These are phyloP conservation scores for Trichophyton mentagrophytes DNA, from an alignment of 2,329 filamentous ascomycete species.

Conservation along the genomic window DNA sequence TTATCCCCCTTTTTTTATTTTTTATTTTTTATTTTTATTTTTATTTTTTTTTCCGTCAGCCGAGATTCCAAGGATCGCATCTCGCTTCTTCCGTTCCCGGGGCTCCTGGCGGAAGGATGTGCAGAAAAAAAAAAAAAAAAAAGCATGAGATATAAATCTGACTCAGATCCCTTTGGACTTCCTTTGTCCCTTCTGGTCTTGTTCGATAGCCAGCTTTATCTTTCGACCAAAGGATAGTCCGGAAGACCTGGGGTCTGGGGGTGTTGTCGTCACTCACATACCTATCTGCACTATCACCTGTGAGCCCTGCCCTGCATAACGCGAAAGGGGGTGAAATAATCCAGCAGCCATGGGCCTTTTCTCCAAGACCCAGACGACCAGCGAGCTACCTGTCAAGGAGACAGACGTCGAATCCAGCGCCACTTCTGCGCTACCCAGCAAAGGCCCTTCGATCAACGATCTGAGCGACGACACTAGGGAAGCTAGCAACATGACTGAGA, in stretches of 20 bases:
- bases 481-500: background rate
- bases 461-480: background rate
- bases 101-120: background rate
- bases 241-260: background rate
- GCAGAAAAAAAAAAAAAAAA: background rate
- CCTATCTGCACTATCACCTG: background rate
- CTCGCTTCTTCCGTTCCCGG: background rate
- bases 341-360: background rate
- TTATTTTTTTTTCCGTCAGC: background rate
- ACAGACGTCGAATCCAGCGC: slow-evolving; percentile 1
- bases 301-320: too few species aligned
- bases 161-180: background rate
- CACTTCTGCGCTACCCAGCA: slow-evolving; percentile 5
- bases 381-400: background rate
- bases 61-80: background rate
- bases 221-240: background rate
- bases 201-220: background rate
- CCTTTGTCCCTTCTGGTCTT: background rate
- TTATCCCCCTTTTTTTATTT: background rate
- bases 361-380: background rate
- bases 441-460: slow-evolving; percentile 1
- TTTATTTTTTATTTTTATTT: background rate
- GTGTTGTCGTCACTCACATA: background rate
- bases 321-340: background rate
- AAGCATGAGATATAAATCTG: background rate